Evolutionary conservation across 108 stramenopile species (phyloP), one percentile per base, ranked within the genome.

Genomic region (Craspedostauros australis): DNA sequence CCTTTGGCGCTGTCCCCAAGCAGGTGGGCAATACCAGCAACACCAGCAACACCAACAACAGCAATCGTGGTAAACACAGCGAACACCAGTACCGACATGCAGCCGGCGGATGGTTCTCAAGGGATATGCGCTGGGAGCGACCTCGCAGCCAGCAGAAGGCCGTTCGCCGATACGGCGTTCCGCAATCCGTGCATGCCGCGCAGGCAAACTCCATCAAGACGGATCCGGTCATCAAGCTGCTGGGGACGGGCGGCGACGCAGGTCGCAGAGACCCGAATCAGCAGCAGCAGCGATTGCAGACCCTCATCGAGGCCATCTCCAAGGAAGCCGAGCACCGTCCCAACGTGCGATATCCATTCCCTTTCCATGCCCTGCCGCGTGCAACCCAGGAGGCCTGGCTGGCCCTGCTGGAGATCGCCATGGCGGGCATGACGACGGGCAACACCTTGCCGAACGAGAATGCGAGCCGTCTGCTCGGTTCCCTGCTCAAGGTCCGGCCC

Each of bases 161-260:
- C 28, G 32, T 34, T n/a, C 26, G 5, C n/a, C 42, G n/a, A n/a
- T 15, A 37, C 25, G 32, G 28, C 48, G 39, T 25, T 39, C 43
- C 46, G 20, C 33, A 47, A 32, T 54, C 32, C 36, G 47, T 6
- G n/a, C 31, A 45, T 37, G 25, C 54, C 14, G 8, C 54, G 6
- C 42, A 54, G 3, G 26, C 33, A 25, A 27, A 53, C 29, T 68
- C 76, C n/a, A 51, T 76, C 21, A 67, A 71, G 18, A 32, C 51
- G 11, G 90, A 92, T 73, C 86, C 90, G 4, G 77, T 92, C 21
- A 76, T 92, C 15, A 65, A 81, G 37, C 60, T 92, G 23, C 57
- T 92, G n/a, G 66, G 78, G 16, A 70, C 53, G 16, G 20, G 28
- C 8, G 31, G 41, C 23, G 34, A 31, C 7, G 40, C 59, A 7